These are phyloP conservation scores for Gossypioides kirkii DNA, from an alignment of 345 rosid species.

Conservation along the genomic window DNA sequence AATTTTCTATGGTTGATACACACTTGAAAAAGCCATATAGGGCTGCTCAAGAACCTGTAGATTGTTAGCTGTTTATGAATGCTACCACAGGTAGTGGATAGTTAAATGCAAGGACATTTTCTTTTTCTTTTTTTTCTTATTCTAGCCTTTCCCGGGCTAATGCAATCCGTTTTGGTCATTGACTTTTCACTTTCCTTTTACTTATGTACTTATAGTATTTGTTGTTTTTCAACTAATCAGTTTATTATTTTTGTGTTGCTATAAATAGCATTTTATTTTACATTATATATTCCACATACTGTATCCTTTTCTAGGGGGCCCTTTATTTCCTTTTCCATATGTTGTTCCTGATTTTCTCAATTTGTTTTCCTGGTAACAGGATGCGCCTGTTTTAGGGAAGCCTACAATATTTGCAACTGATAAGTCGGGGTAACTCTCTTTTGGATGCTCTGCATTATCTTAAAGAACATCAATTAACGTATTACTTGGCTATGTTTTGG, in stretches of 20 bases:
- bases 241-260: neutral
- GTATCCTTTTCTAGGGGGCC: neutral
- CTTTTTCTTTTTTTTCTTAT: neutral
- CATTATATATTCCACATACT: neutral
- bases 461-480: neutral
- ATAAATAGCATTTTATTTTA: neutral
- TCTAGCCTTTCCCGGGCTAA: neutral
- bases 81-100: neutral
- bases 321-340: neutral
- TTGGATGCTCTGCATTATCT: slow-evolving; percentile 7
- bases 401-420: slow-evolving; percentile 57
- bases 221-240: neutral
- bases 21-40: neutral
- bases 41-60: neutral
- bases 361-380: slow-evolving; percentile 44
- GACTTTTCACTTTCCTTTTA: neutral
- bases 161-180: neutral
- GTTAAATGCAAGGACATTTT: slow-evolving; percentile 9
- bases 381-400: slow-evolving; percentile 82
- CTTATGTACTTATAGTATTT: neutral
- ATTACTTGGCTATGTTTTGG: neutral
- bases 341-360: neutral
- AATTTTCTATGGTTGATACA: neutral
- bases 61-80: neutral
- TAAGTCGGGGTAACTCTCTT: slow-evolving; percentile 53